phyloP scores from a whole-genome alignment of 1,284 basidiomycete species.

The Ceratobasidium sp. region DNA sequence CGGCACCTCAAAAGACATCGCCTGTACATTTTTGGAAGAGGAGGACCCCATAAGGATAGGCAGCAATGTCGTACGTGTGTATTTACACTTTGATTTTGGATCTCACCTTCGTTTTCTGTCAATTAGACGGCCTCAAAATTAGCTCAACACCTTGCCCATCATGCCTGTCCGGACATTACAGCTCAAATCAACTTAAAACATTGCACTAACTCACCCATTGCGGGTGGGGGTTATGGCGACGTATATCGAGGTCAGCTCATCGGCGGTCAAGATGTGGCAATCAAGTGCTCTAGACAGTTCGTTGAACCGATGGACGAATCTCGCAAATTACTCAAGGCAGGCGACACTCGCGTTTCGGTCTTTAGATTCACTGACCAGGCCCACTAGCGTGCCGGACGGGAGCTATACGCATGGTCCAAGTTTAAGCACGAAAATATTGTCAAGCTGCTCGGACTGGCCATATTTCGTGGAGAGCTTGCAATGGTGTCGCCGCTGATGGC shows the following conservation, averaged over 20 bases:
- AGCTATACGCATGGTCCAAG: constrained; percentile 3
- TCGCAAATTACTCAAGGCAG: background rate
- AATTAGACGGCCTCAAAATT: too few relatives aligned
- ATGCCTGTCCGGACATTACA: too few relatives aligned
- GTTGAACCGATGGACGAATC: background rate
- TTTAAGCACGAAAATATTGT: constrained; percentile 7
- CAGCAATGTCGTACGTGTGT: too few relatives aligned
- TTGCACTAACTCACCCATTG: too few relatives aligned
- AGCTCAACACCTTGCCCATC: too few relatives aligned
- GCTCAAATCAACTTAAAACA: too few relatives aligned
- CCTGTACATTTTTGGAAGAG: too few relatives aligned
- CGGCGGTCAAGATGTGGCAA: background rate
- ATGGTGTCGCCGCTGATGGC: constrained; percentile 19
- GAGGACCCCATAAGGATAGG: too few relatives aligned
- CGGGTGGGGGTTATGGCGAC: background rate
- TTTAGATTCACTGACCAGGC: background rate
- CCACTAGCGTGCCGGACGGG: background rate
- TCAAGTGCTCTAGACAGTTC: background rate
- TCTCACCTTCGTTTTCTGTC: too few relatives aligned
- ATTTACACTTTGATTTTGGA: too few relatives aligned
- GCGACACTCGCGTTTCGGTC: too few relatives aligned
- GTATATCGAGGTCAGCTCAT: background rate
- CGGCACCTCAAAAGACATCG: too few relatives aligned
- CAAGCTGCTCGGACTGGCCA: constrained; percentile 2
- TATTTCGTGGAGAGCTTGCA: background rate